phyloP scores from a whole-genome alignment of 208 protist genomes.

The Crithidia fasciculata region DNA sequence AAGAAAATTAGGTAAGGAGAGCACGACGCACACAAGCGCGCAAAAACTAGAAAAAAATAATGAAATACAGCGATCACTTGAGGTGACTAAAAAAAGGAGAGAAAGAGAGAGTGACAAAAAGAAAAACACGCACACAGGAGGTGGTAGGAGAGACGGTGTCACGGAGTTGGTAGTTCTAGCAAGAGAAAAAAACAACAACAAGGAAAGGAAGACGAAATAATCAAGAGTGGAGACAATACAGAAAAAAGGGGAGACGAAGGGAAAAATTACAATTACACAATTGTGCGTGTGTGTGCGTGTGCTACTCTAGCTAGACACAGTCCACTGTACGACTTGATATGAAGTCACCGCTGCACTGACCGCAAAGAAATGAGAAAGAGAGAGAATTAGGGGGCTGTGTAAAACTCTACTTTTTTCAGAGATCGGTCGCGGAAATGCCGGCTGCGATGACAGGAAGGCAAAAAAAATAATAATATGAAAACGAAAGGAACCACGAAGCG shows the following conservation, averaged over 20 bases:
- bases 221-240: not conserved
- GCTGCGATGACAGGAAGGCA: too few species aligned
- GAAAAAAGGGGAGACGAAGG: not conserved
- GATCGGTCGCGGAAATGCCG: too few species aligned
- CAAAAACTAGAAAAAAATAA: not conserved
- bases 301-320: too few species aligned
- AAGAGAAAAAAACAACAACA: not conserved
- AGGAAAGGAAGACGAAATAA: not conserved
- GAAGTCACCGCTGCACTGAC: not conserved
- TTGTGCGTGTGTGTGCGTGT: not conserved
- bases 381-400: not conserved
- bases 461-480: too few species aligned
- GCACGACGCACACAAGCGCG: not conserved
- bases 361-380: not conserved
- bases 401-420: too few species aligned
- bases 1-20: not conserved
- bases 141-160: too few species aligned
- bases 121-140: not conserved
- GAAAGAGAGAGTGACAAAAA: slow-evolving; percentile 17
- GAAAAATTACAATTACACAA: not conserved
- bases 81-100: not conserved
- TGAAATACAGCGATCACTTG: not conserved
- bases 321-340: too few species aligned
- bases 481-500: too few species aligned
- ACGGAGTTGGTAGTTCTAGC: too few species aligned